Conservation (phyloP, 257 asterid genomes). For the Capsicum baccatum region DNA sequence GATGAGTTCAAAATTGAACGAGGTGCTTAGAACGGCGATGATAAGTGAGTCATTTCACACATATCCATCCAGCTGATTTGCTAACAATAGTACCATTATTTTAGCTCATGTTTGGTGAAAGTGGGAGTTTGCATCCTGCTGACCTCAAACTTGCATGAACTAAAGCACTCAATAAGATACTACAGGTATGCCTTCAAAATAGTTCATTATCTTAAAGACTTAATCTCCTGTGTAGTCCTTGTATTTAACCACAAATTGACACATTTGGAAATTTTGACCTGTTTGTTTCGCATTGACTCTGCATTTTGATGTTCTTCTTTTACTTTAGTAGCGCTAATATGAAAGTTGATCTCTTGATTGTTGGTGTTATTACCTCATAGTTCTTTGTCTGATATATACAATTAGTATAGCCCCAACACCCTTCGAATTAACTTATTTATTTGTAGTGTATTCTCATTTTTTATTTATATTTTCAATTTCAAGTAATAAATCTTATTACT, state of each 20-base stretch:
- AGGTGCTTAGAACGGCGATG: conserved; percentile 81
- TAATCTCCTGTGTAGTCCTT: not conserved
- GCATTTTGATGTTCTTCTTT: too few relatives aligned
- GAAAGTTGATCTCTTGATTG: not conserved
- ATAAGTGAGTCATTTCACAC: conserved; percentile 50
- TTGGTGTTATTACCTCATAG: not conserved
- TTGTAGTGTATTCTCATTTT: too few relatives aligned
- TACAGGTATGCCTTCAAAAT: conserved; percentile 56
- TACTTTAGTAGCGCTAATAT: not conserved
- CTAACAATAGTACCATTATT: not conserved
- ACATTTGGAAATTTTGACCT: not conserved
- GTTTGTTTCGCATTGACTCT: not conserved
- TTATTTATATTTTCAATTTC: not conserved
- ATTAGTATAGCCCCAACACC: conserved; percentile 11
- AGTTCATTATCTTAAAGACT: not conserved
- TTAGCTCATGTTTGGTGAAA: conserved; percentile 37
- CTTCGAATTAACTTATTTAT: not conserved
- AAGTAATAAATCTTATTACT: too few relatives aligned
- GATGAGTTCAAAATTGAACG: conserved; percentile 74
- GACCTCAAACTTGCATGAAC: conserved; percentile 89
- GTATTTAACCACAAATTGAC: not conserved
- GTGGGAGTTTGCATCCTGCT: conserved; percentile 84
- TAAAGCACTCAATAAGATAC: conserved; percentile 69
- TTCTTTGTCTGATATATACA: not conserved
- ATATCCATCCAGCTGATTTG: not conserved